phyloP scores from a whole-genome alignment of 169 alveolate species.

The Cryptosporidium ryanae region DNA sequence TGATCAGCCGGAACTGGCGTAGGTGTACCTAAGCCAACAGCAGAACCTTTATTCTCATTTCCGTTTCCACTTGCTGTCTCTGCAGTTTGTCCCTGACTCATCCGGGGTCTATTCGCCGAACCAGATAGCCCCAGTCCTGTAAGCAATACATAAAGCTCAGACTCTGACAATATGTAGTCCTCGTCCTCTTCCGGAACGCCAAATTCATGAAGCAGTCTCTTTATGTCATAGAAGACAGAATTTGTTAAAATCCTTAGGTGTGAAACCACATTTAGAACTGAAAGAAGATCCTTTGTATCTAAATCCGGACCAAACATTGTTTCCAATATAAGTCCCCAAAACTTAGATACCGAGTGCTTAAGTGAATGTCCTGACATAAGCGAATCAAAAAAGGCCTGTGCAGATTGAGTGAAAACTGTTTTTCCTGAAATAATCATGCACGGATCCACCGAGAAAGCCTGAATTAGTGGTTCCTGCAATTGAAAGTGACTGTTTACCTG shows the following conservation, averaged over 20 bases:
- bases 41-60: not conserved
- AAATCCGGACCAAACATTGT: constrained; percentile 67
- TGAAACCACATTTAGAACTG: constrained; percentile 20
- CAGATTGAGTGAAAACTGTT: constrained; percentile 45
- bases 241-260: constrained; percentile 22
- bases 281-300: constrained; percentile 15
- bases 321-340: constrained; percentile 33
- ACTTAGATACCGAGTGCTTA: constrained; percentile 10
- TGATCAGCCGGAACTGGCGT: not conserved
- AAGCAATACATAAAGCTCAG: constrained; percentile 3
- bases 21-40: not conserved
- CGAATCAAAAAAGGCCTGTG: not conserved
- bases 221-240: constrained; percentile 6
- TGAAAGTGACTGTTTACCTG: constrained; percentile 25
- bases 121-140: not conserved
- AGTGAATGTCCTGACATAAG: not conserved
- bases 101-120: not conserved
- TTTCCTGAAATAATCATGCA: constrained; percentile 29
- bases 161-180: constrained; percentile 8
- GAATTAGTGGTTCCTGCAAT: constrained; percentile 41
- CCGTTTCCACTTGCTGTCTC: not conserved
- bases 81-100: not conserved
- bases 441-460: constrained; percentile 40
- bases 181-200: constrained; percentile 5
- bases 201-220: constrained; percentile 1